These are phyloP conservation scores for Sergeia podlipaevii DNA, from an alignment of 208 protist species.

Conservation along the genomic window DNA sequence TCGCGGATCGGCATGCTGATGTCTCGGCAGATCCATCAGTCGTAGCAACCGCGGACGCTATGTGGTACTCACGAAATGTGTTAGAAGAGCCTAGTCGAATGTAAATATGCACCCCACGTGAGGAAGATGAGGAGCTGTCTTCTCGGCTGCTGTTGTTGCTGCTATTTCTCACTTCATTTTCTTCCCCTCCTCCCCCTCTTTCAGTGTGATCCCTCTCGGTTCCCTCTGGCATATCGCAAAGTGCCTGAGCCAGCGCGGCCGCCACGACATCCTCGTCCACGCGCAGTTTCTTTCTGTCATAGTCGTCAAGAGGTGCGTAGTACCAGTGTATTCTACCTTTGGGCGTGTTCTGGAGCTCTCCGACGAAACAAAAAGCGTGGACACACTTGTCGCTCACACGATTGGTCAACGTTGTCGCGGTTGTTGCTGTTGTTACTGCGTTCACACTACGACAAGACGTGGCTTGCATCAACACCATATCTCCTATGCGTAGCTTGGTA, in stretches of 20 bases:
- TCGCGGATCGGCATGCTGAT: too few species aligned
- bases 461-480: not conserved
- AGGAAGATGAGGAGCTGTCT: not conserved
- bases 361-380: slow-evolving; percentile 50
- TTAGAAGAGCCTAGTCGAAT: slow-evolving; percentile 37
- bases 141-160: not conserved
- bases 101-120: slow-evolving; percentile 24
- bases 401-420: slow-evolving; percentile 1
- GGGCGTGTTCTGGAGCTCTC: slow-evolving; percentile 24
- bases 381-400: slow-evolving; percentile 19
- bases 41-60: not conserved
- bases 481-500: not conserved
- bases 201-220: too few species aligned
- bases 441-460: slow-evolving; percentile 6
- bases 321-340: slow-evolving; percentile 33
- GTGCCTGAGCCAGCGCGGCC: slow-evolving; percentile 12
- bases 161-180: not conserved
- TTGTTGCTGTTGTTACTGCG: too few species aligned
- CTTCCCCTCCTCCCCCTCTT: too few species aligned
- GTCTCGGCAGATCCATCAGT: too few species aligned
- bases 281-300: slow-evolving; percentile 58
- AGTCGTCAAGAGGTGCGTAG: slow-evolving; percentile 61
- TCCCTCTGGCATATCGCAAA: not conserved
- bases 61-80: slow-evolving; percentile 49
- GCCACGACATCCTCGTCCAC: slow-evolving; percentile 61